Percentiles rank a stretch among this genome's conserved stretches.
phyloP scores from a whole-genome alignment of 2,329 filamentous ascomycete species.

The Monosporascus sp. region DNA sequence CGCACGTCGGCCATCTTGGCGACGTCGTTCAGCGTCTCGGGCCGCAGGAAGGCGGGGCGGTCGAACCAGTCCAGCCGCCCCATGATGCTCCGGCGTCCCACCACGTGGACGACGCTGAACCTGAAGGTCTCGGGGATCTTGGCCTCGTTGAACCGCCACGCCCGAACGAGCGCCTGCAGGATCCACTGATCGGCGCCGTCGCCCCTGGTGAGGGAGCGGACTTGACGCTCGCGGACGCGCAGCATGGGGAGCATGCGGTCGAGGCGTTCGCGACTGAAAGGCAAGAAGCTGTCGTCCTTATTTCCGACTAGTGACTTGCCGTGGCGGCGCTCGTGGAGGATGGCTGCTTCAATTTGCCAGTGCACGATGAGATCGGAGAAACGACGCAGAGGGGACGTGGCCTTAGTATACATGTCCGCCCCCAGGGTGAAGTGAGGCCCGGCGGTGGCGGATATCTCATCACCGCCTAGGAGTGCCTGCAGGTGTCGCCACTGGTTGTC shows the following conservation, averaged over 20 bases:
- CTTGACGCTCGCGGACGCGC: slow-evolving; percentile 48
- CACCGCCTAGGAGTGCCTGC: slow-evolving; percentile 40
- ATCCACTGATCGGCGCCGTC: slow-evolving; percentile 48
- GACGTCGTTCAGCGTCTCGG: slow-evolving; percentile 32
- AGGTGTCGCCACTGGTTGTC: slow-evolving; percentile 26
- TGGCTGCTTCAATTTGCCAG: slow-evolving; percentile 60
- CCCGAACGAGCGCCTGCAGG: slow-evolving; percentile 54
- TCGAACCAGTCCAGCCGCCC: slow-evolving; percentile 49
- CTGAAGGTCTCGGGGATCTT: slow-evolving; percentile 42
- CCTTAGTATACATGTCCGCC: slow-evolving; percentile 55
- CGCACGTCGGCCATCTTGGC: slow-evolving; percentile 37
- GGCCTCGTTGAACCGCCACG: slow-evolving; percentile 50
- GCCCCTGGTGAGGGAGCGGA: slow-evolving; percentile 36
- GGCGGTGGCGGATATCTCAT: slow-evolving; percentile 47
- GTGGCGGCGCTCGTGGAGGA: slow-evolving; percentile 38
- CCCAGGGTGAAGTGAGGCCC: slow-evolving; percentile 55
- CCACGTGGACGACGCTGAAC: slow-evolving; percentile 40
- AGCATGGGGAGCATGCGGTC: slow-evolving; percentile 44
- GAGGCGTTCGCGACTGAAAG: slow-evolving; percentile 39
- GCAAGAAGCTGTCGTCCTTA: slow-evolving; percentile 32
- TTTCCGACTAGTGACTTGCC: slow-evolving; percentile 31
- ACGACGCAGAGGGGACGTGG: slow-evolving; percentile 61
- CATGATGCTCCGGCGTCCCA: slow-evolving; percentile 24
- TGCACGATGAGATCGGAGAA: slow-evolving; percentile 59
- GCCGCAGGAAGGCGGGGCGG: slow-evolving; percentile 36